Evolutionary conservation across 495 filamentous ascomycete species (phyloP).

Genomic region (Lindgomyces ingoldianus): DNA sequence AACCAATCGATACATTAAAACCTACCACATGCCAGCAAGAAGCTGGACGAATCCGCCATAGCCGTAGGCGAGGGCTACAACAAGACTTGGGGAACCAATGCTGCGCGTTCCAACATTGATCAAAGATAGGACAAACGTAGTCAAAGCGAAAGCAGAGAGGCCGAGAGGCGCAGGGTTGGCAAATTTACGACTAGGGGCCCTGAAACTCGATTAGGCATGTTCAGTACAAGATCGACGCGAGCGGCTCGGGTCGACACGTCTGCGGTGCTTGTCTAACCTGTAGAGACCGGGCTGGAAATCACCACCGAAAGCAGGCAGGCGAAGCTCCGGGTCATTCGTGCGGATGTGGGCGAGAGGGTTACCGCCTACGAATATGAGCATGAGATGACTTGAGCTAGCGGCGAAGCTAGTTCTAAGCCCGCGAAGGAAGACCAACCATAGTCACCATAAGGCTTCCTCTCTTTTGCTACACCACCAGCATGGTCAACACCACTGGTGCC

Average conservation of each 20-base stretch:
- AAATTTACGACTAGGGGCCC: constrained; percentile 70
- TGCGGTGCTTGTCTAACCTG: constrained; percentile 44
- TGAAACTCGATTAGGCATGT: constrained; percentile 10
- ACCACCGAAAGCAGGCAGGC: constrained; percentile 85
- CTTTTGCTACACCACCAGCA: constrained; percentile 14
- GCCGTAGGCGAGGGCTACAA: constrained; percentile 48
- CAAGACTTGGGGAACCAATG: constrained; percentile 48
- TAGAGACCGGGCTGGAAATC: constrained; percentile 95
- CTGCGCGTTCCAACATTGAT: constrained; percentile 74
- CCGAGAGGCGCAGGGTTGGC: constrained; percentile 67
- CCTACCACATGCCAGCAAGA: constrained; percentile 96
- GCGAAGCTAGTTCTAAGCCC: background rate
- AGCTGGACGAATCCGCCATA: constrained; percentile 82
- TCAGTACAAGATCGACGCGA: background rate
- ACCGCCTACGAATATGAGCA: constrained; percentile 45
- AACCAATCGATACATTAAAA: constrained; percentile 33
- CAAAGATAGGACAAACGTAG: constrained; percentile 86
- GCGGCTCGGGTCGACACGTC: background rate
- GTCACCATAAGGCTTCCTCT: constrained; percentile 38
- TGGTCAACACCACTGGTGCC: constrained; percentile 34
- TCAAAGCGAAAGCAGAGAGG: constrained; percentile 83
- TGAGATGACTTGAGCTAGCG: background rate
- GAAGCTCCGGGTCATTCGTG: constrained; percentile 57
- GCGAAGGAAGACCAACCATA: constrained; percentile 32
- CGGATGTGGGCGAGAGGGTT: constrained; percentile 74